A percentile compares a stretch with the other conserved stretches of the same genome.
phyloP scores from a whole-genome alignment of 2,329 filamentous ascomycete genomes.

The Aaosphaeria pasadenensis region DNA sequence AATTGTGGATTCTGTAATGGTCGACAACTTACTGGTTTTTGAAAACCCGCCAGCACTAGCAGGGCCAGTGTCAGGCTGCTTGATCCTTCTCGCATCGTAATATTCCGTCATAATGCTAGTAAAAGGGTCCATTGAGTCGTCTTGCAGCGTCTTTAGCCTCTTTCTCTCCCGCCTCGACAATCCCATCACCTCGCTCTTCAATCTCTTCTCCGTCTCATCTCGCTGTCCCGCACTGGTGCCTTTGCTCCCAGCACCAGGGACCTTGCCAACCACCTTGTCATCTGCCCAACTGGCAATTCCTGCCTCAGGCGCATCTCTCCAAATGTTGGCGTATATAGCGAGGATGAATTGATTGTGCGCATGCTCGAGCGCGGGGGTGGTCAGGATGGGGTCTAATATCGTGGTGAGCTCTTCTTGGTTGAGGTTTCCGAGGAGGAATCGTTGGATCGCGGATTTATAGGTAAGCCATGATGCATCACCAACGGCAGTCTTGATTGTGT shows the following conservation, averaged over 20 bases:
- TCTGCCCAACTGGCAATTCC: slow-evolving; percentile 64
- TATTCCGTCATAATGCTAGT: slow-evolving; percentile 26
- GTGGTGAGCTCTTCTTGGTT: slow-evolving; percentile 61
- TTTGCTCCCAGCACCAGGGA: neutral
- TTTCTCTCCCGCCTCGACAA: slow-evolving; percentile 58
- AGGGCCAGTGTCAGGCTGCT: slow-evolving; percentile 60
- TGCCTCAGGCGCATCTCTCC: slow-evolving; percentile 59
- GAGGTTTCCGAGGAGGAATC: slow-evolving; percentile 59
- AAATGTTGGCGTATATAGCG: slow-evolving; percentile 58
- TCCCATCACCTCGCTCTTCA: slow-evolving; percentile 64
- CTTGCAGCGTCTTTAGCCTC: slow-evolving; percentile 54
- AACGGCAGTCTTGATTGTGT: slow-evolving; percentile 58
- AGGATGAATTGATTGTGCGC: slow-evolving; percentile 62
- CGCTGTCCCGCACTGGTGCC: neutral
- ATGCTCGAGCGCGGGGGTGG: slow-evolving; percentile 52
- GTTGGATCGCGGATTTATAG: slow-evolving; percentile 58
- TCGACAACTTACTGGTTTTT: slow-evolving; percentile 64
- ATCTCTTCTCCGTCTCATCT: slow-evolving; percentile 60
- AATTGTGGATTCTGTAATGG: neutral
- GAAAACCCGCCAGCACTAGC: slow-evolving; percentile 67
- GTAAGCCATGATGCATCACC: slow-evolving; percentile 56
- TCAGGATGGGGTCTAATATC: slow-evolving; percentile 55
- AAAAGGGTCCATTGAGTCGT: slow-evolving; percentile 29
- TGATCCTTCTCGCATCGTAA: slow-evolving; percentile 39
- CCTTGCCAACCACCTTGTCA: slow-evolving; percentile 55